Evolutionary conservation across 345 rosid species (phyloP), one percentile per base, ranked within the genome.

Genomic region (Sonneratia caseolaris): DNA sequence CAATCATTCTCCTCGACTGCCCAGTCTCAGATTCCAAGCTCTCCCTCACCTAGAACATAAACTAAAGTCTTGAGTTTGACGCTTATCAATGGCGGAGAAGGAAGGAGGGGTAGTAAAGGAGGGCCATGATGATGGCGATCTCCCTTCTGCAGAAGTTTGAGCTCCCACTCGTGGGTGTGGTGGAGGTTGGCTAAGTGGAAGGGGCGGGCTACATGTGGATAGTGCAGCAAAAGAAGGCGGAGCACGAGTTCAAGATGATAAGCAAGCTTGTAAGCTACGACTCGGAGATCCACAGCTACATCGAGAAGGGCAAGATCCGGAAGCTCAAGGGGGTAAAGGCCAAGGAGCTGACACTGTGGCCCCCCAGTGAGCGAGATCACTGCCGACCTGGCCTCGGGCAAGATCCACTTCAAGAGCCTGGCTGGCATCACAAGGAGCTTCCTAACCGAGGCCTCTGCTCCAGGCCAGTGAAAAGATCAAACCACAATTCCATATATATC

Each of bases 301-400:
- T 80, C 3, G 79, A 72, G 81, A 74, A 66, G 38, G 67, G 69
- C 37, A 82, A 53, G 82, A 77, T 86, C 78, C 80, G 76, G 84
- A 82, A 84, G 76, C 81, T 86, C 27, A 86, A 84, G 65, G 89
- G 87, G 0, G 87, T 88, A 18, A 86, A 88, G 89, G 81, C 89
- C 43, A 83, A 88, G 78, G 93, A 88, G 78, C 79, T 88, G 59
- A 75, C 84, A 74, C 59, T 86, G 7, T 86, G 90, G 90, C 75
- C 87, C 9, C 76, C 83, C 0, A n/a, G 82, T 88, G 19, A 70
- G 74, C 24, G 89, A 86, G 36, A 86, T 86, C 79, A 79, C 67
- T 12, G 66, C 79, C 7, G 83, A 80, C 19, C 76, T 74, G 32
- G 55, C 78, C 0, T 57, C 79, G 0, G 81, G 76, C 18, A 86